phyloP scores from a whole-genome alignment of 306 rosid genomes.

The Fragaria nilgerrensis region DNA sequence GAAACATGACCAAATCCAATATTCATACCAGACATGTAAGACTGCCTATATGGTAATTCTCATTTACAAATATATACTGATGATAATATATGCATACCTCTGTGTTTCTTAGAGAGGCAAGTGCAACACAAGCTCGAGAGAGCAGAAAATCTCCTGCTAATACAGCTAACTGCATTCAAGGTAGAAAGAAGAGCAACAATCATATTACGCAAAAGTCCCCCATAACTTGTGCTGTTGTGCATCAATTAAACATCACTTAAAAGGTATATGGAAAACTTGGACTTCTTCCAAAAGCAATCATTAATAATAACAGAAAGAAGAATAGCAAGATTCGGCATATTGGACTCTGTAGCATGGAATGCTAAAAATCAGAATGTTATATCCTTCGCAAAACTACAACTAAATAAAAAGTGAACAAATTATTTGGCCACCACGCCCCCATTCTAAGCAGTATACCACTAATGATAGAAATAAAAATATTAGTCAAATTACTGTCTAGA shows the following conservation, averaged over 20 bases:
- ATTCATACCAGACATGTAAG: neutral
- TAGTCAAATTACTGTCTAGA: neutral
- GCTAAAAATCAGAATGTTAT: neutral
- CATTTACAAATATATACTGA: neutral
- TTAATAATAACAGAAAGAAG: neutral
- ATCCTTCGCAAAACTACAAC: neutral
- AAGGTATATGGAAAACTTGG: neutral
- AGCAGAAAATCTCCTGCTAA: slow-evolving; percentile 97
- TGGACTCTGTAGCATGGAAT: neutral
- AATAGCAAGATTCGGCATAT: neutral
- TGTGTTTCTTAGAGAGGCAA: slow-evolving; percentile 81
- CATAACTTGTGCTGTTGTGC: slow-evolving; percentile 15
- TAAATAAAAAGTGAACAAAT: neutral
- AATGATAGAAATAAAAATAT: neutral
- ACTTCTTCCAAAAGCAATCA: neutral
- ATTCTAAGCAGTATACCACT: neutral
- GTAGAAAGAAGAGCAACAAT: slow-evolving; percentile 9
- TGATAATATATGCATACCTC: slow-evolving; percentile 51
- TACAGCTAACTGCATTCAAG: slow-evolving; percentile 69
- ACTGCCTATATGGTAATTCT: neutral
- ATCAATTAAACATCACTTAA: neutral
- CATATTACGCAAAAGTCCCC: slow-evolving; percentile 26
- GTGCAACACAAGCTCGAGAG: slow-evolving; percentile 95
- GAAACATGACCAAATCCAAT: neutral
- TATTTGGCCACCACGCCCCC: neutral